These are phyloP conservation scores for Elsinoe fawcettii DNA, from an alignment of 2,329 filamentous ascomycete species.

Conservation along the genomic window DNA sequence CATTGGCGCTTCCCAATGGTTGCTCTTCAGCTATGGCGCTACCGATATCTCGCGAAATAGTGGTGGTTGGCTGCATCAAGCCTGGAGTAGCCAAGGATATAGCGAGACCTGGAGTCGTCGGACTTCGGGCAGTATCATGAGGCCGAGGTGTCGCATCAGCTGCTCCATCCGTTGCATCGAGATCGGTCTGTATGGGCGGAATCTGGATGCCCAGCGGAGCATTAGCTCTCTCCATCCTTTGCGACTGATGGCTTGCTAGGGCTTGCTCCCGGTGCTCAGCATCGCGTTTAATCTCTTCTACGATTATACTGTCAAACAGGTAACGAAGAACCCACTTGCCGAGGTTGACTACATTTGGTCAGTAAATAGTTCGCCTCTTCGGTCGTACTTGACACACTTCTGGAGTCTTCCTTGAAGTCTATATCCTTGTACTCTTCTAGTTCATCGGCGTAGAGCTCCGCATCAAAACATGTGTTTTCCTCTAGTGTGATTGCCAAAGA, in stretches of 20 bases:
- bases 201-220: conserved; percentile 56
- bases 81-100: conserved; percentile 54
- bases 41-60: conserved; percentile 29
- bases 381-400: conserved; percentile 53
- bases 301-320: conserved; percentile 79
- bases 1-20: conserved; percentile 42
- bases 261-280: conserved; percentile 62
- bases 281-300: conserved; percentile 82
- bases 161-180: conserved; percentile 33
- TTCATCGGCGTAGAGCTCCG: conserved; percentile 94
- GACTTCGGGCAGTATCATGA: conserved; percentile 51
- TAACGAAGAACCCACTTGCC: conserved; percentile 95
- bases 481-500: conserved; percentile 85
- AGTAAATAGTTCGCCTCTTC: conserved; percentile 14
- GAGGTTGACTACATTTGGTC: conserved; percentile 64
- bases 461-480: conserved; percentile 93
- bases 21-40: conserved; percentile 37
- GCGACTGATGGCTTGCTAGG: conserved; percentile 54
- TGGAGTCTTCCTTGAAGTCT: conserved; percentile 84
- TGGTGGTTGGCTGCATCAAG: conserved; percentile 30
- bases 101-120: conserved; percentile 65
- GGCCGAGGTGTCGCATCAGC: conserved; percentile 50
- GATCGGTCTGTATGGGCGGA: conserved; percentile 41
- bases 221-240: conserved; percentile 47
- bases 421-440: conserved; percentile 63